Evolutionary conservation across 768 basidiomycete genomes (phyloP).

Genomic region (Coprinopsis cinerea): DNA sequence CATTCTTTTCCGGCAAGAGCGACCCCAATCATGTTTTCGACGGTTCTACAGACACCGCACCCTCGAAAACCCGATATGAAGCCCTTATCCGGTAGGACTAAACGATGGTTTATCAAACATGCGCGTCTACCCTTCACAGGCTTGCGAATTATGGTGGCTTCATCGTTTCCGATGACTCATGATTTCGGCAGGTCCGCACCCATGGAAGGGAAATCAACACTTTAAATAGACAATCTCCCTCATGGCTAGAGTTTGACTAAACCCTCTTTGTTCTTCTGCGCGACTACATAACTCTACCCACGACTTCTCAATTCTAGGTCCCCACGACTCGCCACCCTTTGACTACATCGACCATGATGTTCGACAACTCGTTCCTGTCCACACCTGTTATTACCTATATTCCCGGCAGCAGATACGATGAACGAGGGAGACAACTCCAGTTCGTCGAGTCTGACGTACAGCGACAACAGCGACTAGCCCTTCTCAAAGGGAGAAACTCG

Average conservation of each 20-base stretch:
- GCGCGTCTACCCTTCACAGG: not conserved
- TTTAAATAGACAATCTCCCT: not conserved
- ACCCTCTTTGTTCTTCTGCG: slow-evolving; percentile 6
- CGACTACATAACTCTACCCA: not conserved
- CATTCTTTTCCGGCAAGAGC: not conserved
- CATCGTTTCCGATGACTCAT: slow-evolving; percentile 1
- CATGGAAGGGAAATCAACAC: not conserved
- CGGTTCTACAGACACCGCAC: not conserved
- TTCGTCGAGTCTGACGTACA: slow-evolving; percentile 42
- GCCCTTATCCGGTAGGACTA: not conserved
- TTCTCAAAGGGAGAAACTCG: slow-evolving; percentile 26
- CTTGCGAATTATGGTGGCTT: not conserved
- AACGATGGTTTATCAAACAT: not conserved
- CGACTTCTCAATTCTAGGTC: not conserved
- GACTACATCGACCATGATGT: slow-evolving; percentile 13
- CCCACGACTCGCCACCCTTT: not conserved
- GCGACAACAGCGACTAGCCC: slow-evolving; percentile 46
- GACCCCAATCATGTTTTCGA: slow-evolving; percentile 1
- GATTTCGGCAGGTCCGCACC: not conserved
- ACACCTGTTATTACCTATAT: slow-evolving; percentile 22
- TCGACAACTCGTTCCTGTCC: slow-evolving; percentile 17
- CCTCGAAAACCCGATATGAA: not conserved
- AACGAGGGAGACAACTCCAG: slow-evolving; percentile 36
- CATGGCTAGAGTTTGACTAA: not conserved
- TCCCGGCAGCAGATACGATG: slow-evolving; percentile 29